A percentile compares a stretch with the other conserved stretches of the same genome.
These are phyloP conservation scores for Starmerella kuoi DNA, from an alignment of 805 yeast species.

Conservation along the genomic window DNA sequence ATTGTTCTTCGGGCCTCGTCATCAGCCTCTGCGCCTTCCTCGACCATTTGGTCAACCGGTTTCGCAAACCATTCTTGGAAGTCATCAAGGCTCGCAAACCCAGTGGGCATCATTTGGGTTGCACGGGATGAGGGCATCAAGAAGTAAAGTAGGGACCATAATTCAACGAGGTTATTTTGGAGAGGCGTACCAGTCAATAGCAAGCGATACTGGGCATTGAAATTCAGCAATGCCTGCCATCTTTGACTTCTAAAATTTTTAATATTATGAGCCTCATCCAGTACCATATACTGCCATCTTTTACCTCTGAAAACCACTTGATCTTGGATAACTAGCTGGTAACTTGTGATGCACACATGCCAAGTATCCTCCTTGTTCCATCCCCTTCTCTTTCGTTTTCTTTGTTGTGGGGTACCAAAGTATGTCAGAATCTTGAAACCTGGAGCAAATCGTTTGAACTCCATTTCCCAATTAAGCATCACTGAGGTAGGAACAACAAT, in stretches of 20 bases:
- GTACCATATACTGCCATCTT: slow-evolving; percentile 90
- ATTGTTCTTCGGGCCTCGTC: slow-evolving; percentile 77
- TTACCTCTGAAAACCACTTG: slow-evolving; percentile 86
- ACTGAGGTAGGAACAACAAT: slow-evolving; percentile 97
- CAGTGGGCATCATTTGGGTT: slow-evolving; percentile 58
- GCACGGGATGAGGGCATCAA: slow-evolving; percentile 84
- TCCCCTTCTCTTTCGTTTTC: slow-evolving; percentile 90
- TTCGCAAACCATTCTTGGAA: slow-evolving; percentile 98
- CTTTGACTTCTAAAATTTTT: slow-evolving; percentile 92
- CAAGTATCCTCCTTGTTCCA: slow-evolving; percentile 96
- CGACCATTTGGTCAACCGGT: slow-evolving; percentile 87
- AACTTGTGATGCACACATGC: slow-evolving; percentile 94
- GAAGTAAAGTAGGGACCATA: slow-evolving; percentile 91
- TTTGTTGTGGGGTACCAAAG: slow-evolving; percentile 93
- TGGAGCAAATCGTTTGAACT: slow-evolving; percentile 94
- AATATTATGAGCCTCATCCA: slow-evolving; percentile 97
- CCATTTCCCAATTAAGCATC: slow-evolving; percentile 98
- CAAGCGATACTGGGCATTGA: slow-evolving; percentile 79
- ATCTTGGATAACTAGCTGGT: slow-evolving; percentile 95
- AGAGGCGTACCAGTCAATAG: slow-evolving; percentile 93
- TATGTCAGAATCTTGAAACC: slow-evolving; percentile 92
- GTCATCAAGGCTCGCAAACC: slow-evolving; percentile 90
- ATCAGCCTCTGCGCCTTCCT: slow-evolving; percentile 52
- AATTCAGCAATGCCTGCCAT: slow-evolving; percentile 91
- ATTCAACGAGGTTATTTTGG: slow-evolving; percentile 86